Conservation (phyloP, 768 basidiomycete genomes). For the Pulveroboletus ravenelii region DNA sequence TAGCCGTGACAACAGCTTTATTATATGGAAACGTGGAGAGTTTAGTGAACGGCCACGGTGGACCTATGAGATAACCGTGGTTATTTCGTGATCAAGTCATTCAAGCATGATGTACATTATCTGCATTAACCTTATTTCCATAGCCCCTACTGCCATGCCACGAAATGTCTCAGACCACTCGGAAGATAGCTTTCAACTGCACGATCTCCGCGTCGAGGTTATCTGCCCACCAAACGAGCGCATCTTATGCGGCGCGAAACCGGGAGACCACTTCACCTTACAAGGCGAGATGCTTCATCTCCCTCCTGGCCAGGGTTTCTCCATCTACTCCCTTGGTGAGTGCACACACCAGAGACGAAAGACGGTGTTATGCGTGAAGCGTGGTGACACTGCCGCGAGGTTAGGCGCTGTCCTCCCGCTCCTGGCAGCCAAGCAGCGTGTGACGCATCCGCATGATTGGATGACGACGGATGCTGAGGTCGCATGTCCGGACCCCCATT, state of each 20-base stretch:
- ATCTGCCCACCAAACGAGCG: constrained; percentile 53
- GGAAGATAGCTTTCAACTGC: constrained; percentile 51
- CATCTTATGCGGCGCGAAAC: constrained; percentile 60
- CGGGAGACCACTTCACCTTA: constrained; percentile 58
- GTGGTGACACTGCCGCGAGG: neutral
- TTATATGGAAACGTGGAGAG: too few species aligned
- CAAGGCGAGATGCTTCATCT: constrained; percentile 61
- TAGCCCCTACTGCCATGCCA: too few species aligned
- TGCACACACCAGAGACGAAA: neutral
- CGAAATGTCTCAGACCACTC: neutral
- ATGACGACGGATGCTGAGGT: constrained; percentile 63
- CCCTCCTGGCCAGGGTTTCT: constrained; percentile 60
- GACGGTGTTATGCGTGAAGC: neutral
- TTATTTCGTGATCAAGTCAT: too few species aligned
- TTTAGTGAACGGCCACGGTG: too few species aligned
- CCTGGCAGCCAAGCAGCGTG: constrained; percentile 64
- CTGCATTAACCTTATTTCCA: too few species aligned
- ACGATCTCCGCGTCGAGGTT: constrained; percentile 61
- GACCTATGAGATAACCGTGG: too few species aligned
- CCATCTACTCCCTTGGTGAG: constrained; percentile 61
- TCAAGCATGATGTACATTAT: too few species aligned
- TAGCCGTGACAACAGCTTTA: too few species aligned
- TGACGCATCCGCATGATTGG: constrained; percentile 55
- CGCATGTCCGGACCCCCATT: constrained; percentile 65
- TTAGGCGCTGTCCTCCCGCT: constrained; percentile 60